A percentile compares a stretch with the other conserved stretches of the same genome.
phyloP scores from a whole-genome alignment of 108 stramenopile genomes.

The Heterococcus sp. region DNA sequence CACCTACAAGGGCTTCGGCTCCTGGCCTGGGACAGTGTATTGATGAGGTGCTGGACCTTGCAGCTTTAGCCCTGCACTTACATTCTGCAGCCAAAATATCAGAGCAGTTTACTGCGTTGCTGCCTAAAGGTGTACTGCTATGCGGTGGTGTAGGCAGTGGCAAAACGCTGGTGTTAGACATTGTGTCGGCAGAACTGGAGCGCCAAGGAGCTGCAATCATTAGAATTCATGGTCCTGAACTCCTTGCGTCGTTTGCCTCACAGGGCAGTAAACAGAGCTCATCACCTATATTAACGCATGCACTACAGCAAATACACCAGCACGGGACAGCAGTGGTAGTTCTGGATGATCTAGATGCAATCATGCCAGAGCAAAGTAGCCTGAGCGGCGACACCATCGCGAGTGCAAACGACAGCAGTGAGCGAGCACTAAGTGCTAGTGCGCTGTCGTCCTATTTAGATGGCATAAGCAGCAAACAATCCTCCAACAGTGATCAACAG shows the following conservation, averaged over 20 bases:
- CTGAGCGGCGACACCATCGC: no score
- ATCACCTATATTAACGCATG: background rate
- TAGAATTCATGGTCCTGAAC: no score
- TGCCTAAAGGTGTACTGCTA: slow-evolving; percentile 15
- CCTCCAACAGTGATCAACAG: no score
- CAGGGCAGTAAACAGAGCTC: background rate
- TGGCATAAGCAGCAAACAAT: background rate
- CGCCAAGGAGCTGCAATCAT: slow-evolving; percentile 4
- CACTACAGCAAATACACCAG: slow-evolving; percentile 1
- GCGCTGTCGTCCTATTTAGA: slow-evolving; percentile 1
- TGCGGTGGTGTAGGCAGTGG: slow-evolving; percentile 31
- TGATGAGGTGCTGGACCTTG: no score
- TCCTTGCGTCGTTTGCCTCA: no score
- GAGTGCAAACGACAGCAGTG: background rate
- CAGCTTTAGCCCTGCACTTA: no score
- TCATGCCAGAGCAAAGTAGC: slow-evolving; percentile 10
- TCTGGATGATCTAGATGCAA: slow-evolving; percentile 33
- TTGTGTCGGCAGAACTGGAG: slow-evolving; percentile 9
- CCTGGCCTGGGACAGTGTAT: no score
- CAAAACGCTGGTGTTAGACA: slow-evolving; percentile 29
- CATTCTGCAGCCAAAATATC: no score
- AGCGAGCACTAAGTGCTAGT: slow-evolving; percentile 2
- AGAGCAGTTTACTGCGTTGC: slow-evolving; percentile 10
- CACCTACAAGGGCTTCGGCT: no score
- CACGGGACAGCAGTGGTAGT: slow-evolving; percentile 13